These are phyloP conservation scores for Jamesozyma spencerorum DNA, from an alignment of 805 yeast species.

Conservation along the genomic window DNA sequence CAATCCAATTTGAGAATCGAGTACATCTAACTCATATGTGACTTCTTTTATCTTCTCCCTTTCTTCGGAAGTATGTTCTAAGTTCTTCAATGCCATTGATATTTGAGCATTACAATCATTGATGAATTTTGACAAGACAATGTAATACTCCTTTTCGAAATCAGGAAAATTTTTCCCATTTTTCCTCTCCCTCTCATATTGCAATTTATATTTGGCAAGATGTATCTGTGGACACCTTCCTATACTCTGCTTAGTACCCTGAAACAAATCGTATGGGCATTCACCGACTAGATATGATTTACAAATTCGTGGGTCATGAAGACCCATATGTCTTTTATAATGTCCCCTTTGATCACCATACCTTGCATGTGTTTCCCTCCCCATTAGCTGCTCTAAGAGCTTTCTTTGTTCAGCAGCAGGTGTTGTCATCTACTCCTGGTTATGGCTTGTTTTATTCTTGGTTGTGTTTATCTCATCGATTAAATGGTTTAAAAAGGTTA, in stretches of 20 bases:
- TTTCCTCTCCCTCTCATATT: conserved; percentile 46
- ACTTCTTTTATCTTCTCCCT: conserved; percentile 46
- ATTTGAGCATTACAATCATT: conserved; percentile 60
- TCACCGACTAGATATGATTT: conserved; percentile 74
- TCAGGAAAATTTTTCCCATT: conserved; percentile 36
- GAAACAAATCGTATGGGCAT: conserved; percentile 78
- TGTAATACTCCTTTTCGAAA: conserved; percentile 38
- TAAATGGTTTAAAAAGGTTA: no score
- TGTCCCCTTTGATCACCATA: conserved; percentile 14
- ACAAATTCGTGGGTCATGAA: conserved; percentile 57
- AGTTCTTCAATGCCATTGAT: conserved; percentile 48
- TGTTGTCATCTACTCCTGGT: conserved; percentile 30
- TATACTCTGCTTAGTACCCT: conserved; percentile 71
- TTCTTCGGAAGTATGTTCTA: conserved; percentile 66
- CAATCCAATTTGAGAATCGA: conserved; percentile 56
- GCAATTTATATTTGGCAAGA: conserved; percentile 59
- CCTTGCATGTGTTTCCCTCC: conserved; percentile 14
- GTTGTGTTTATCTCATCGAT: no score
- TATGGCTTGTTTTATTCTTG: not conserved
- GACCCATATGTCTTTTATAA: conserved; percentile 20
- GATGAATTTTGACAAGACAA: conserved; percentile 45
- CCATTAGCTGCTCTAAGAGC: conserved; percentile 70
- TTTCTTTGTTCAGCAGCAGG: conserved; percentile 67
- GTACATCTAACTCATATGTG: conserved; percentile 47
- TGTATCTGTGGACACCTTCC: conserved; percentile 77